Evolutionary conservation across 2,329 filamentous ascomycete species (phyloP).

Genomic region (Colletotrichum brevisporum): DNA sequence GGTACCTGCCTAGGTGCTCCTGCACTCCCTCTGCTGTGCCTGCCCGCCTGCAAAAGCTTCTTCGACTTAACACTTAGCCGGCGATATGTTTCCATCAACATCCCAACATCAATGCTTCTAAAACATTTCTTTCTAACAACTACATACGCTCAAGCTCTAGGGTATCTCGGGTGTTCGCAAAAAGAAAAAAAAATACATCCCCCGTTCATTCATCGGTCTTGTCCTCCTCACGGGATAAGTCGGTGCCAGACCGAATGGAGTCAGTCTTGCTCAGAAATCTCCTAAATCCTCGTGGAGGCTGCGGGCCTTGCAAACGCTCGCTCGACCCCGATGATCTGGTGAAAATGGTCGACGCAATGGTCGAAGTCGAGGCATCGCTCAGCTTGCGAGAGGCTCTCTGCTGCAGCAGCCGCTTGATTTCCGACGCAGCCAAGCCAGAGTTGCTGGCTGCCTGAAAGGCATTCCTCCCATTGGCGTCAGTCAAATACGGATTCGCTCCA

Average conservation of each 20-base stretch:
- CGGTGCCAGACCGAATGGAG: no score
- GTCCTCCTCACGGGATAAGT: no score
- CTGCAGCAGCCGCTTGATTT: slow-evolving; percentile 38
- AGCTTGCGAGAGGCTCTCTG: slow-evolving; percentile 13
- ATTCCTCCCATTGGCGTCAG: slow-evolving; percentile 30
- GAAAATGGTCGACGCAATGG: slow-evolving; percentile 22
- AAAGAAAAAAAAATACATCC: background rate
- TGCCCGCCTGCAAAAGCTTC: no score
- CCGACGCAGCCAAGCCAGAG: slow-evolving; percentile 32
- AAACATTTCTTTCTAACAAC: no score
- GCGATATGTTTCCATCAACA: no score
- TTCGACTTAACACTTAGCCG: no score
- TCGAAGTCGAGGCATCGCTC: slow-evolving; percentile 27
- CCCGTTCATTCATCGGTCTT: background rate
- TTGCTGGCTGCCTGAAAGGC: slow-evolving; percentile 38
- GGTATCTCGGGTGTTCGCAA: slow-evolving; percentile 15
- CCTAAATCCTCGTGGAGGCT: background rate
- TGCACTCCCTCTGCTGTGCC: no score
- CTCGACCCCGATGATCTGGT: slow-evolving; percentile 29
- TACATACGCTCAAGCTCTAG: background rate
- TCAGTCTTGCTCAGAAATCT: slow-evolving; percentile 31
- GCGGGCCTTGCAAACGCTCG: background rate
- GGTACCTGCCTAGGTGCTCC: no score
- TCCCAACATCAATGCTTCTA: no score
- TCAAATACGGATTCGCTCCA: slow-evolving; percentile 44